phyloP scores from a whole-genome alignment of 2,329 filamentous ascomycete species.

The Davidsoniella virescens region DNA sequence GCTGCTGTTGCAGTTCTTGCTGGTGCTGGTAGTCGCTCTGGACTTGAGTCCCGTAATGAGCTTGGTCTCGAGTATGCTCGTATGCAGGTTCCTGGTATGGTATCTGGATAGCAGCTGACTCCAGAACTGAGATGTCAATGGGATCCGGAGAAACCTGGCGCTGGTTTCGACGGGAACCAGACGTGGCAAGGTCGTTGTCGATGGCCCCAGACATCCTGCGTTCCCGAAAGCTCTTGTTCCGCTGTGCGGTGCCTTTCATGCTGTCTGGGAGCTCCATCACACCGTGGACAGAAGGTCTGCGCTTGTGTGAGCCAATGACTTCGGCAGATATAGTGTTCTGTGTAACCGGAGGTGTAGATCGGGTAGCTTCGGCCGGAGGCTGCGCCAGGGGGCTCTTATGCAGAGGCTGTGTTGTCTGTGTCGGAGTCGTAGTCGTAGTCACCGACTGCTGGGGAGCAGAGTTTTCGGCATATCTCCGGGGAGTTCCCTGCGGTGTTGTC shows the following conservation, averaged over 20 bases:
- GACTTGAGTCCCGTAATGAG: too few relatives aligned
- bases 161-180: conserved; percentile 4
- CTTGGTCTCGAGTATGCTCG: too few relatives aligned
- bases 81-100: too few relatives aligned
- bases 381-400: conserved; percentile 7
- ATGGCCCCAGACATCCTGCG: conserved; percentile 3
- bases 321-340: conserved; percentile 3
- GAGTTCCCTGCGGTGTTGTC: conserved; percentile 6
- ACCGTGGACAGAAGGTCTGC: conserved; percentile 7
- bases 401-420: neutral
- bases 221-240: conserved; percentile 7
- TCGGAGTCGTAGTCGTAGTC: conserved; percentile 1
- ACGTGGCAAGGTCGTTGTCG: conserved; percentile 3
- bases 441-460: neutral
- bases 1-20: conserved; percentile 1
- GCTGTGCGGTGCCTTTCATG: neutral
- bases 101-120: neutral
- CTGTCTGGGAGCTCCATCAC: conserved; percentile 5
- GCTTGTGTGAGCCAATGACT: conserved; percentile 6
- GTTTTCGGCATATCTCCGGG: neutral
- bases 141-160: neutral
- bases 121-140: conserved; percentile 2
- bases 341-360: neutral
- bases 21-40: neutral
- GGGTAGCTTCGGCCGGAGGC: neutral